Conservation (phyloP, 1,139 yeast genomes). For the Candida labiduridarum region DNA sequence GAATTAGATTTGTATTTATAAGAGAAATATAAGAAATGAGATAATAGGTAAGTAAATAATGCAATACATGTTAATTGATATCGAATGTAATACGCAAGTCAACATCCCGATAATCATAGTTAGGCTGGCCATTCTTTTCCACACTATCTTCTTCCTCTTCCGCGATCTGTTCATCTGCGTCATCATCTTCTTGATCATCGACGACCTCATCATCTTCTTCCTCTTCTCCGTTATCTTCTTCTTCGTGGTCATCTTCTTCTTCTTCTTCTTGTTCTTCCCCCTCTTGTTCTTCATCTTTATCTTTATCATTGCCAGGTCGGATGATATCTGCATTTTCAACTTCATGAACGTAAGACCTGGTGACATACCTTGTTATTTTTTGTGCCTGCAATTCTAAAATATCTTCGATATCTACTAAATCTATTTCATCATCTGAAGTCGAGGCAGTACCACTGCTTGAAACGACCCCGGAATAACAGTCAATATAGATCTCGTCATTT, state of each 20-base stretch:
- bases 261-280: slow-evolving; percentile 2
- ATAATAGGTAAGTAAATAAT: not conserved
- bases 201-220: slow-evolving; percentile 2
- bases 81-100: slow-evolving; percentile 4
- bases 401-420: slow-evolving; percentile 36
- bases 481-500: slow-evolving; percentile 19
- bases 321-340: slow-evolving; percentile 18
- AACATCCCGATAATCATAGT: not conserved
- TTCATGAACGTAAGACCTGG: slow-evolving; percentile 42
- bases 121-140: not conserved
- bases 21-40: slow-evolving; percentile 2
- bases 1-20: slow-evolving; percentile 41
- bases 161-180: not conserved
- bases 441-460: slow-evolving; percentile 25
- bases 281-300: slow-evolving; percentile 13
- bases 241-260: slow-evolving; percentile 2
- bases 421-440: slow-evolving; percentile 20
- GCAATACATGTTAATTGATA: not conserved
- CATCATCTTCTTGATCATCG: not conserved
- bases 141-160: slow-evolving; percentile 1
- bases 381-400: slow-evolving; percentile 55
- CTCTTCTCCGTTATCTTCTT: not conserved
- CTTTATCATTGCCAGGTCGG: slow-evolving; percentile 13
- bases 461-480: slow-evolving; percentile 51
- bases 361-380: slow-evolving; percentile 48